Conservation (phyloP, 2,329 filamentous ascomycete genomes). For the Scedosporium apiospermum region DNA sequence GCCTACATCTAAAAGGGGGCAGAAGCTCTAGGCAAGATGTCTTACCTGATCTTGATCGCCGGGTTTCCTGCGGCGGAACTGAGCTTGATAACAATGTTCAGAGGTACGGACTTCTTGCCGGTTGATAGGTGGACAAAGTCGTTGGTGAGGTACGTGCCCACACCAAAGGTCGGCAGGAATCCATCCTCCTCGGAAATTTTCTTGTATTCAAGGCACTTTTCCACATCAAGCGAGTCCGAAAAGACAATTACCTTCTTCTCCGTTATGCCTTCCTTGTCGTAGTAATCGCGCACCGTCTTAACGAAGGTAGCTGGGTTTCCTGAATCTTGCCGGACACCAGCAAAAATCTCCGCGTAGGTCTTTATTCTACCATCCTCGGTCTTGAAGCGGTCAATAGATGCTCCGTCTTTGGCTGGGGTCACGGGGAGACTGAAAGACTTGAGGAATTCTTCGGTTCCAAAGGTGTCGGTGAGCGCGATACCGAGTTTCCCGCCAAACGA, state of each 20-base stretch:
- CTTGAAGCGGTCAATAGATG: slow-evolving; percentile 30
- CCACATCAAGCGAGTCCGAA: slow-evolving; percentile 88
- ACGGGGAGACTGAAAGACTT: slow-evolving; percentile 67
- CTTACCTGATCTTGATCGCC: slow-evolving; percentile 75
- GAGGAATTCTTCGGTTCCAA: slow-evolving; percentile 84
- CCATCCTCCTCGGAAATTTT: slow-evolving; percentile 67
- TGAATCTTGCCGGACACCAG: slow-evolving; percentile 81
- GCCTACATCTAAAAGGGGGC: neutral
- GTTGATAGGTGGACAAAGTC: slow-evolving; percentile 70
- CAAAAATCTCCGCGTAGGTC: slow-evolving; percentile 74
- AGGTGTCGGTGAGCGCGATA: slow-evolving; percentile 92
- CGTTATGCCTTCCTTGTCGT: slow-evolving; percentile 63
- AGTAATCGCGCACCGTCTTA: slow-evolving; percentile 70
- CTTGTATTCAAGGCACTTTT: slow-evolving; percentile 87
- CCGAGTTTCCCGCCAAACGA: slow-evolving; percentile 80
- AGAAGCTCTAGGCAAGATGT: neutral
- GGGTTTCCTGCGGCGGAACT: slow-evolving; percentile 71
- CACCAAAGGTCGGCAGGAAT: slow-evolving; percentile 82
- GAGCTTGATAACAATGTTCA: slow-evolving; percentile 98
- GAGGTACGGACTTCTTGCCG: slow-evolving; percentile 73
- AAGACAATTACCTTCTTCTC: slow-evolving; percentile 88
- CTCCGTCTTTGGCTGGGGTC: slow-evolving; percentile 31
- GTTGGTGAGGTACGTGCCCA: slow-evolving; percentile 93
- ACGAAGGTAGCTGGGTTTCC: slow-evolving; percentile 77
- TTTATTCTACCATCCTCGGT: slow-evolving; percentile 31